These are phyloP conservation scores for Malassezia japonica DNA, from an alignment of 1,284 basidiomycete genomes.

Conservation along the genomic window DNA sequence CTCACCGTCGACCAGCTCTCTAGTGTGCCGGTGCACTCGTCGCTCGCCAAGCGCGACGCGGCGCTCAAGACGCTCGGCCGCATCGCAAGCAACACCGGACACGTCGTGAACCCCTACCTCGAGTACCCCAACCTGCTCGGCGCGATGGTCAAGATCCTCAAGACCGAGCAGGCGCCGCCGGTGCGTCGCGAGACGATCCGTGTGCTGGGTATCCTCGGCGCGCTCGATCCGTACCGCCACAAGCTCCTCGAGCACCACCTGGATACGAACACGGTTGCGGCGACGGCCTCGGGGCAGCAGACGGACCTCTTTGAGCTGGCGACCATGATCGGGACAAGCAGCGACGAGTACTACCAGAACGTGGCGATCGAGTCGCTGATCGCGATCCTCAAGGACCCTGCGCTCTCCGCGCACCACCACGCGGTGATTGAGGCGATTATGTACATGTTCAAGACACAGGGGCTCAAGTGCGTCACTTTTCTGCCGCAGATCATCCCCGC, in stretches of 20 bases:
- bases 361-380: slow-evolving; percentile 86
- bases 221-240: slow-evolving; percentile 91
- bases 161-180: slow-evolving; percentile 65
- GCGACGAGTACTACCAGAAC: slow-evolving; percentile 94
- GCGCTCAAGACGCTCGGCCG: slow-evolving; percentile 89
- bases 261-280: slow-evolving; percentile 59
- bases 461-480: slow-evolving; percentile 90
- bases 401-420: slow-evolving; percentile 57
- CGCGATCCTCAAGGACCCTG: slow-evolving; percentile 64
- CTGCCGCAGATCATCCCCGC: slow-evolving; percentile 93
- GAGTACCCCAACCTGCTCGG: slow-evolving; percentile 85
- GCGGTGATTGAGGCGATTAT: slow-evolving; percentile 92
- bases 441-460: slow-evolving; percentile 98
- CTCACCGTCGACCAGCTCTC: slow-evolving; percentile 79
- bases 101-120: slow-evolving; percentile 80
- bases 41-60: slow-evolving; percentile 61
- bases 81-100: slow-evolving; percentile 88
- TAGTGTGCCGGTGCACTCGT: slow-evolving; percentile 52
- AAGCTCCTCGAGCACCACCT: slow-evolving; percentile 67
- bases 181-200: slow-evolving; percentile 73
- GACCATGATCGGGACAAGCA: slow-evolving; percentile 50
- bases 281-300: slow-evolving; percentile 50
- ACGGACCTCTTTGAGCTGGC: slow-evolving; percentile 56
- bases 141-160: slow-evolving; percentile 73
- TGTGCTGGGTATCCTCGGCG: slow-evolving; percentile 90